Evolutionary conservation across 2,329 filamentous ascomycete species (phyloP).

Genomic region (Hymenoscyphus albidus): DNA sequence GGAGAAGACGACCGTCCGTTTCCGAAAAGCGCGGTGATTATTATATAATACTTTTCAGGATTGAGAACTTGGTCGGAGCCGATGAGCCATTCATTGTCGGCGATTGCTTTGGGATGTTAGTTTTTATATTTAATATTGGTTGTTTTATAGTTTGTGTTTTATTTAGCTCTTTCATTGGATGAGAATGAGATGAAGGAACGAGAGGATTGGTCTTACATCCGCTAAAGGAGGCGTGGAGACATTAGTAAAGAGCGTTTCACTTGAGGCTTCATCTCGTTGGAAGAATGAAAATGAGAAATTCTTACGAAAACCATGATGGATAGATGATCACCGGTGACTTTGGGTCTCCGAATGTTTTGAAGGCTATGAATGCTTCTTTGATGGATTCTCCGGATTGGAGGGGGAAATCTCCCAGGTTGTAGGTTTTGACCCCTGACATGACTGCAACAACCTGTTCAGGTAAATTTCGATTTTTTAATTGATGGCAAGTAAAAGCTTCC

Average conservation of each 20-base stretch:
- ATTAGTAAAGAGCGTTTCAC: neutral
- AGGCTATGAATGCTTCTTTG: slow-evolving; percentile 64
- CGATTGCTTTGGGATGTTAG: slow-evolving; percentile 45
- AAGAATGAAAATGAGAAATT: neutral
- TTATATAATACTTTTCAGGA: slow-evolving; percentile 63
- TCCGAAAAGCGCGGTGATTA: slow-evolving; percentile 63
- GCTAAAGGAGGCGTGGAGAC: neutral
- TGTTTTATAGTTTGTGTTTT: neutral
- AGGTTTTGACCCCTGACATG: slow-evolving; percentile 4
- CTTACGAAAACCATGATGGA: slow-evolving; percentile 66
- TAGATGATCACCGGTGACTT: slow-evolving; percentile 66
- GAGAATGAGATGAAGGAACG: no score
- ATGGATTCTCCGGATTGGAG: slow-evolving; percentile 54
- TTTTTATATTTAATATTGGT: neutral
- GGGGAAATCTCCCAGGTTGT: slow-evolving; percentile 3
- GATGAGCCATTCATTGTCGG: slow-evolving; percentile 72
- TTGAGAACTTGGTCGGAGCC: slow-evolving; percentile 47
- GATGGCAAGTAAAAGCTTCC: neutral
- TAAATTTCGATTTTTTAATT: neutral
- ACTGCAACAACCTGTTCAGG: neutral
- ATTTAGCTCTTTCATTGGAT: neutral
- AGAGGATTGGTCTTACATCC: slow-evolving; percentile 42
- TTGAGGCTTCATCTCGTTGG: no score
- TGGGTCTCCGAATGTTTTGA: slow-evolving; percentile 68
- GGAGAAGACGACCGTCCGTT: slow-evolving; percentile 66